phyloP scores from a whole-genome alignment of 1,284 basidiomycete species.

The Dichomitus squalens region DNA sequence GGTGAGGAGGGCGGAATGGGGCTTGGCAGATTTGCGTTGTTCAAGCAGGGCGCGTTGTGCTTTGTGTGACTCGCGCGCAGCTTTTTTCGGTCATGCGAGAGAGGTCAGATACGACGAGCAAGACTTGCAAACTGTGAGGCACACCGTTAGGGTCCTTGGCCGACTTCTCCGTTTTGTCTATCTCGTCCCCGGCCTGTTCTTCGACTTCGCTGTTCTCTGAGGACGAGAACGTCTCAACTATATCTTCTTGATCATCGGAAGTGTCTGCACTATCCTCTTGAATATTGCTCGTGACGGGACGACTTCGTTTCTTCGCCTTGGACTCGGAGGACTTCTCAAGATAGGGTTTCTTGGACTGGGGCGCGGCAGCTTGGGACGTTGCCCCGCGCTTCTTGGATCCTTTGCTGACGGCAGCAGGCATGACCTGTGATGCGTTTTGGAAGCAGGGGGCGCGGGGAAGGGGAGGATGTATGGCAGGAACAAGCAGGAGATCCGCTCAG shows the following conservation, averaged over 20 bases:
- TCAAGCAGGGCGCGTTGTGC: slow-evolving; percentile 63
- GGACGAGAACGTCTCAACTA: too few relatives aligned
- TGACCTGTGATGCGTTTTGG: too few relatives aligned
- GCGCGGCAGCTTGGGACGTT: slow-evolving; percentile 42
- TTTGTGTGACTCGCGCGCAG: slow-evolving; percentile 65
- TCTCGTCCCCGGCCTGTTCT: slow-evolving; percentile 31
- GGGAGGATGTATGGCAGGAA: too few relatives aligned
- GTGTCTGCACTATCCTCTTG: slow-evolving; percentile 32
- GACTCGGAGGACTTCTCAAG: slow-evolving; percentile 35
- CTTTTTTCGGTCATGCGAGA: slow-evolving; percentile 34
- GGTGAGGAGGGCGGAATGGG: slow-evolving; percentile 72
- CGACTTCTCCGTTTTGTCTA: slow-evolving; percentile 16
- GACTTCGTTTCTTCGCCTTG: slow-evolving; percentile 50
- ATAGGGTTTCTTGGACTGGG: slow-evolving; percentile 55
- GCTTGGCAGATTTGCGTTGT: slow-evolving; percentile 74
- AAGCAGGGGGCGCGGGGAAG: too few relatives aligned
- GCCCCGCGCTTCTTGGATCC: slow-evolving; percentile 52
- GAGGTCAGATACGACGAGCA: background rate
- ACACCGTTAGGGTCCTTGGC: slow-evolving; percentile 59
- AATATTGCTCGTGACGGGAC: slow-evolving; percentile 49
- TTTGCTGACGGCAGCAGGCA: slow-evolving; percentile 17
- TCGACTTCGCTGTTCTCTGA: slow-evolving; percentile 26
- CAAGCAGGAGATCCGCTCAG: too few relatives aligned
- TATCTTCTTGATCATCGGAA: slow-evolving; percentile 37
- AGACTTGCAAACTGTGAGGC: slow-evolving; percentile 10